A percentile compares a stretch with the other conserved stretches of the same genome.
phyloP scores from a whole-genome alignment of 495 filamentous ascomycete genomes.

The Lophiotrema nucula region DNA sequence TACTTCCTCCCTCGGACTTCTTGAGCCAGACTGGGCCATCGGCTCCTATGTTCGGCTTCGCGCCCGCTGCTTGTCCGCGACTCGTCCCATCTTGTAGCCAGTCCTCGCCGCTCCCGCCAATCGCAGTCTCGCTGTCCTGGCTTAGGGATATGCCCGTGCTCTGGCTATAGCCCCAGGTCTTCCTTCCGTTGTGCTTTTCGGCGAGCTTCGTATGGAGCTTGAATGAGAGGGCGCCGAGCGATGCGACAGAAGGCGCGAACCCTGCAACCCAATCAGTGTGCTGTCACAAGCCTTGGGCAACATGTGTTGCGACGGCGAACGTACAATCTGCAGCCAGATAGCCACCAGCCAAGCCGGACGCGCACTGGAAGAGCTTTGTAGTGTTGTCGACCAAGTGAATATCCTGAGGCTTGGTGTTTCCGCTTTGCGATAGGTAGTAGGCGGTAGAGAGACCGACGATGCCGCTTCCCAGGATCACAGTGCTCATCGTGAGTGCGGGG shows the following conservation, averaged over 20 bases:
- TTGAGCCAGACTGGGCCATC: conserved; percentile 61
- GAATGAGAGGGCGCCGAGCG: conserved; percentile 67
- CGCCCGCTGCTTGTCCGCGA: conserved; percentile 57
- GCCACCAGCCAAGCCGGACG: conserved; percentile 71
- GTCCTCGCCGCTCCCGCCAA: conserved; percentile 43
- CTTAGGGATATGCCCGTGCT: conserved; percentile 60
- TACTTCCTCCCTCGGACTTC: conserved; percentile 46
- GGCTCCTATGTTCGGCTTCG: conserved; percentile 25
- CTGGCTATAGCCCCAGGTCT: conserved; percentile 67
- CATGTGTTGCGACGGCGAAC: neutral
- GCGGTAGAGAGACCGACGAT: conserved; percentile 79
- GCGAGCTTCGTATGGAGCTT: conserved; percentile 62
- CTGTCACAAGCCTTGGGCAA: too few relatives aligned
- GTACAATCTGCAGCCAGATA: conserved; percentile 72
- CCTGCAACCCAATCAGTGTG: too few relatives aligned
- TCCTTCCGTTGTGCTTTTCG: conserved; percentile 55
- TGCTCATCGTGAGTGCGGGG: conserved; percentile 39
- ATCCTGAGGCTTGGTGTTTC: conserved; percentile 47
- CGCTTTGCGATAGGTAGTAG: conserved; percentile 64
- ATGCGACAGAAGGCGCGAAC: conserved; percentile 48
- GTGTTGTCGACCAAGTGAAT: conserved; percentile 72
- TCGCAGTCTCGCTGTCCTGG: conserved; percentile 42
- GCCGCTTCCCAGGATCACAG: conserved; percentile 73
- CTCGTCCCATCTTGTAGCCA: conserved; percentile 65
- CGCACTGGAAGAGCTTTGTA: conserved; percentile 63